Percentiles rank a stretch among this genome's conserved stretches.
phyloP scores from a whole-genome alignment of 2,329 filamentous ascomycete genomes.

The Bipolaris cookei region DNA sequence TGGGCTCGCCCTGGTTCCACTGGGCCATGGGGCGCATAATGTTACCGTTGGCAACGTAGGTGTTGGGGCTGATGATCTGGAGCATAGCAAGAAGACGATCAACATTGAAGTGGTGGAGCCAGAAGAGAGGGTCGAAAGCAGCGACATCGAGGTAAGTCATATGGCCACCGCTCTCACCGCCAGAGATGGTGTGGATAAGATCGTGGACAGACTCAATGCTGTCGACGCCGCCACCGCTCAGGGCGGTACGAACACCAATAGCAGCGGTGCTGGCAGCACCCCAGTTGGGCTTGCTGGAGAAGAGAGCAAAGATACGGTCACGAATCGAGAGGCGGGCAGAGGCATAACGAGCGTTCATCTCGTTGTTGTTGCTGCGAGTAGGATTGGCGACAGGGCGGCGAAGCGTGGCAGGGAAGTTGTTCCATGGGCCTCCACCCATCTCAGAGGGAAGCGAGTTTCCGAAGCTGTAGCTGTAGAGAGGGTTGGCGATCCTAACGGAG shows the following conservation, averaged over 20 bases:
- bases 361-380: conserved; percentile 48
- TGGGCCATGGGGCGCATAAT: conserved; percentile 42
- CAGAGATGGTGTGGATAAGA: conserved; percentile 42
- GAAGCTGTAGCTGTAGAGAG: conserved; percentile 55
- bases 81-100: conserved; percentile 71
- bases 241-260: conserved; percentile 42
- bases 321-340: conserved; percentile 40
- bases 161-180: conserved; percentile 64
- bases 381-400: conserved; percentile 43
- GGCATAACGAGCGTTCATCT: conserved; percentile 39
- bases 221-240: conserved; percentile 40
- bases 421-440: conserved; percentile 51
- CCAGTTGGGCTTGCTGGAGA: conserved; percentile 42
- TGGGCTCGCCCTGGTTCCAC: conserved; percentile 53
- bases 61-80: conserved; percentile 73
- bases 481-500: conserved; percentile 51
- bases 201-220: conserved; percentile 49
- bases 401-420: conserved; percentile 41
- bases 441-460: conserved; percentile 61
- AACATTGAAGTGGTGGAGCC: conserved; percentile 50
- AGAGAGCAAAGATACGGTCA: conserved; percentile 47
- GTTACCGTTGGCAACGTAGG: conserved; percentile 64
- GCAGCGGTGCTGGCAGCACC: conserved; percentile 38
- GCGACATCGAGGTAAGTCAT: conserved; percentile 76
- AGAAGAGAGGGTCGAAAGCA: conserved; percentile 75